These are phyloP conservation scores for Teratosphaeria epicoccoides DNA, from an alignment of 2,329 filamentous ascomycete species.

Conservation along the genomic window DNA sequence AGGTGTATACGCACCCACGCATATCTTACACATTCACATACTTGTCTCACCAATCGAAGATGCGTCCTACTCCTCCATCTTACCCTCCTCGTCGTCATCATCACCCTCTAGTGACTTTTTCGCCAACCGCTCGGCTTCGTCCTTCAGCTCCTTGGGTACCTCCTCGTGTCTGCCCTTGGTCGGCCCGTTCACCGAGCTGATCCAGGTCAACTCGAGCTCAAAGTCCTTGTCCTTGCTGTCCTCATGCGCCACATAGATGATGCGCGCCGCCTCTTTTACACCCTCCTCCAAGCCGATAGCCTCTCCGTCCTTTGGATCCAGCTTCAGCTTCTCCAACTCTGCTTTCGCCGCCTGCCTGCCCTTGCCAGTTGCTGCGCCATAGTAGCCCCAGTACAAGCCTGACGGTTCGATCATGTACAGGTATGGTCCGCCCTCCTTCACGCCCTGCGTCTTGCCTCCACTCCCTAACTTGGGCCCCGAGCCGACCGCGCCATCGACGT, in stretches of 20 bases:
- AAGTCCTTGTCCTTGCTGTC: conserved; percentile 99
- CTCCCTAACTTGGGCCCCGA: conserved; percentile 66
- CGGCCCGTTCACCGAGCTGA: conserved; percentile 71
- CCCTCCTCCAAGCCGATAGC: conserved; percentile 72
- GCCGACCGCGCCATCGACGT: conserved; percentile 85
- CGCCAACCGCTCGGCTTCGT: conserved; percentile 86
- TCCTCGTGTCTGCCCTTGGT: conserved; percentile 89
- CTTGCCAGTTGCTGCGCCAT: conserved; percentile 94
- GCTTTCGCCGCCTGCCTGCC: conserved; percentile 94
- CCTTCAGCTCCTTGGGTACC: conserved; percentile 78
- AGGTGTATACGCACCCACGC: neutral
- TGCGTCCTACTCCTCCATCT: conserved; percentile 8
- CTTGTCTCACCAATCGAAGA: neutral
- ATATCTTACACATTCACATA: neutral
- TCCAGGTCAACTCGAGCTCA: conserved; percentile 98
- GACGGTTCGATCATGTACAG: conserved; percentile 99
- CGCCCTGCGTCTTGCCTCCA: conserved; percentile 67
- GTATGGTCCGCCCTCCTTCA: conserved; percentile 76
- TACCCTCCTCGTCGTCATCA: conserved; percentile 61
- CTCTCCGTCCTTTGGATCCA: conserved; percentile 50
- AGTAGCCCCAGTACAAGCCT: conserved; percentile 97
- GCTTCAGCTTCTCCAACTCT: conserved; percentile 94
- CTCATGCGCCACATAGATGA: conserved; percentile 95
- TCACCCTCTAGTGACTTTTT: conserved; percentile 83
- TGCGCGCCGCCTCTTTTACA: conserved; percentile 90